Percentiles rank a stretch among this genome's conserved stretches.
These are phyloP conservation scores for Colletotrichum tanaceti DNA, from an alignment of 2,329 filamentous ascomycete genomes.

Conservation along the genomic window DNA sequence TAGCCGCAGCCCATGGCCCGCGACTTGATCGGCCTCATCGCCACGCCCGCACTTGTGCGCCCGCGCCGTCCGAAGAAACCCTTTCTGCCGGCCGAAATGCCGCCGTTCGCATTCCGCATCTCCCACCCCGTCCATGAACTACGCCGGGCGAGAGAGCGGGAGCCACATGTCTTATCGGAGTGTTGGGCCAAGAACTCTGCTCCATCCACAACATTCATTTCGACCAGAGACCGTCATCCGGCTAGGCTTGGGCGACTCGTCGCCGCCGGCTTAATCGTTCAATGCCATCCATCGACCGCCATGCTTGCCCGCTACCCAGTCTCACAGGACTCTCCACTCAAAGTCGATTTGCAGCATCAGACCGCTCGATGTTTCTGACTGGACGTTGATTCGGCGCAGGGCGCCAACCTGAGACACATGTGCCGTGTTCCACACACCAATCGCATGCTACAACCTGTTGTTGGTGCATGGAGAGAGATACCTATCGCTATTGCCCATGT, in stretches of 20 bases:
- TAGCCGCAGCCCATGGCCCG: slow-evolving; percentile 6
- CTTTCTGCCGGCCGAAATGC: slow-evolving; percentile 7
- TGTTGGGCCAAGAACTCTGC: neutral
- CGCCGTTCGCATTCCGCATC: slow-evolving; percentile 15
- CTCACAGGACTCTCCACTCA: neutral
- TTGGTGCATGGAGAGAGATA: slow-evolving; percentile 22
- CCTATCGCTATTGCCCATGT: slow-evolving; percentile 35
- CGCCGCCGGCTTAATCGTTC: slow-evolving; percentile 1
- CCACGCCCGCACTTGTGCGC: slow-evolving; percentile 35
- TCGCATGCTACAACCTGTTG: slow-evolving; percentile 7
- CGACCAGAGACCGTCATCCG: neutral
- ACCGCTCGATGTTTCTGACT: slow-evolving; percentile 11
- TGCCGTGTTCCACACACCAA: slow-evolving; percentile 16
- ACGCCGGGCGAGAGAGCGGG: neutral
- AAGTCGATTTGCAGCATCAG: neutral
- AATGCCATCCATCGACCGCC: neutral
- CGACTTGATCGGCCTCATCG: slow-evolving; percentile 24
- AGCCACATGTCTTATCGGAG: neutral
- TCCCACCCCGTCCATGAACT: slow-evolving; percentile 5
- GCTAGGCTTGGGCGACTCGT: slow-evolving; percentile 10
- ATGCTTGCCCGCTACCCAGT: neutral
- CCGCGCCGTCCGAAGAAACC: slow-evolving; percentile 27
- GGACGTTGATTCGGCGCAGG: slow-evolving; percentile 25
- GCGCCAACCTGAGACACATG: slow-evolving; percentile 29
- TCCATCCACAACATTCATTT: neutral